Evolutionary conservation across 257 asterid genomes (phyloP), one percentile per base, ranked within the genome.

Genomic region (Solanum habrochaites): DNA sequence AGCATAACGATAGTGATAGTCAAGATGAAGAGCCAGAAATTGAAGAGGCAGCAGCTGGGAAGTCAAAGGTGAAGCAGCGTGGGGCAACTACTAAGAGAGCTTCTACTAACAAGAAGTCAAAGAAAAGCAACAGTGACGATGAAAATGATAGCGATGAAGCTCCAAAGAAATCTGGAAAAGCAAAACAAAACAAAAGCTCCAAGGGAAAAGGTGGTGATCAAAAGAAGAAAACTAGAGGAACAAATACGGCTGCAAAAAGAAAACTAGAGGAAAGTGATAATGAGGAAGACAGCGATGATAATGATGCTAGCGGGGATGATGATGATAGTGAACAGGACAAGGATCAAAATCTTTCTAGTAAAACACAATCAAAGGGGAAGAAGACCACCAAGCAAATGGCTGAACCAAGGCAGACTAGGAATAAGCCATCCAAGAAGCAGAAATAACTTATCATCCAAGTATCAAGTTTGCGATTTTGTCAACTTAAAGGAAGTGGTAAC

Each of bases 221-320:
- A 87, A 86, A 70, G 86, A 91, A 90, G 88, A 91, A 78, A 91
- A 52, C 93, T 45, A 84, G 89, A 88, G 90, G 92, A 70, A 93
- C 77, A 89, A 88, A 81, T n/a, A 88, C 86, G 73, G 70, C 93
- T 67, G 86, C 91, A 23, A 92, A 92, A 91, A 91, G 93, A 86
- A 89, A 94, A 88, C 87, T 83, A 13, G 88, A 86, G 90, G 94
- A 89, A 89, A 93, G 92, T 87, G 95, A 6, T 52, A 90, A 88
- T 45, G 86, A 91, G 60, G 93, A 91, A 23, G 89, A 88, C 60
- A 40, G 20, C 64, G 95, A 32, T 11, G 47, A 31, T 29, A 83
- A 25, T 62, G 73, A 86, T 80, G 45, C 42, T 11, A 85, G 89
- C 66, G 91, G 88, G 60, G 84, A 82, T 72, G 90, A 43, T 42